A percentile compares a stretch with the other conserved stretches of the same genome.
phyloP scores from a whole-genome alignment of 306 rosid species.

The Erythrophleum fordii region DNA sequence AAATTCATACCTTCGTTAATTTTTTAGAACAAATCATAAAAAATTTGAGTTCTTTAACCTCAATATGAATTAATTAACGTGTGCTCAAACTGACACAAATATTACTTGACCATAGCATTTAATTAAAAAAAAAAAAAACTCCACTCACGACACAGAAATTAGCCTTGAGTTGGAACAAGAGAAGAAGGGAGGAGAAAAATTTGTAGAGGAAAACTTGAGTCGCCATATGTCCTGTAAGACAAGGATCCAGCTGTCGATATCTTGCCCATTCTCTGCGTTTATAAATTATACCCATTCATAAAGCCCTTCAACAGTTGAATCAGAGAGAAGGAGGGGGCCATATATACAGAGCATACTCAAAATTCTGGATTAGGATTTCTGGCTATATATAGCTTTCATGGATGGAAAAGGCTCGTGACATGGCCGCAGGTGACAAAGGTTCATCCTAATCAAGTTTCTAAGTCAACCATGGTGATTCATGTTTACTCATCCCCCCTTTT shows the following conservation, averaged over 20 bases:
- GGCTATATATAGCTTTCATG: constrained; percentile 28
- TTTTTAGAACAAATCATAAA: too few species aligned
- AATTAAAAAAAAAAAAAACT: too few species aligned
- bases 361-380: constrained; percentile 20
- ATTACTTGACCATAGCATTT: not conserved
- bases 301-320: constrained; percentile 2
- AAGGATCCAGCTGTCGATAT: constrained; percentile 29
- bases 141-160: not conserved
- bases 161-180: not conserved
- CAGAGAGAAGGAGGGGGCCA: not conserved
- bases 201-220: constrained; percentile 33
- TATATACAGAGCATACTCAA: constrained; percentile 7
- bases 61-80: not conserved
- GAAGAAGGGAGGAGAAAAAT: not conserved
- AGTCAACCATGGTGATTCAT: constrained; percentile 38
- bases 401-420: constrained; percentile 24
- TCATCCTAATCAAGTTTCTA: constrained; percentile 40
- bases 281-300: constrained; percentile 21
- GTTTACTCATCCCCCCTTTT: constrained; percentile 25
- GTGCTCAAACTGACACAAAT: not conserved
- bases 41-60: too few species aligned
- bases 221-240: constrained; percentile 27
- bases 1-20: not conserved
- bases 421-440: constrained; percentile 9
- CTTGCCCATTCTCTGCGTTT: not conserved